Percentiles rank a stretch among this genome's conserved stretches.
Evolutionary conservation across 352 stramenopile genomes (phyloP).

Genomic region (Globisporangium solare): DNA sequence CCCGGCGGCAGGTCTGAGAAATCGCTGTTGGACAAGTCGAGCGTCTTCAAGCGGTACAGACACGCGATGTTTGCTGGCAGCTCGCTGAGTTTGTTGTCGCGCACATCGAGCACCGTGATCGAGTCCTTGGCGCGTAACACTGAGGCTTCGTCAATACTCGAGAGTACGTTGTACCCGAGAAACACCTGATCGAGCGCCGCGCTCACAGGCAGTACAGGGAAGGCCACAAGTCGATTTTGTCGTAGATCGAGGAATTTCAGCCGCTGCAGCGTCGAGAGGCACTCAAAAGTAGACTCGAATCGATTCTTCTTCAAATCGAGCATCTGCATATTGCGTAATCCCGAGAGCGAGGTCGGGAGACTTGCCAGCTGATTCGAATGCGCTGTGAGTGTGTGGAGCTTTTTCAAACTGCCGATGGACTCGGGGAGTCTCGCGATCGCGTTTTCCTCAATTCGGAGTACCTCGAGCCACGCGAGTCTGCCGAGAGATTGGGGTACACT

Average conservation of each 20-base stretch:
- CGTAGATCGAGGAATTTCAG: constrained; percentile 74
- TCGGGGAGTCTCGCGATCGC: constrained; percentile 37
- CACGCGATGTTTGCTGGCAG: constrained; percentile 53
- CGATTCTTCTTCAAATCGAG: constrained; percentile 80
- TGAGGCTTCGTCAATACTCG: constrained; percentile 47
- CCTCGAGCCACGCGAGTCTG: constrained; percentile 44
- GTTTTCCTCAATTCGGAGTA: constrained; percentile 65
- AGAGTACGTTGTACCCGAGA: constrained; percentile 69
- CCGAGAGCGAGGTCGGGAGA: constrained; percentile 40
- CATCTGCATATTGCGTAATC: constrained; percentile 49
- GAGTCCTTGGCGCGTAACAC: constrained; percentile 59
- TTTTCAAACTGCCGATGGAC: constrained; percentile 43
- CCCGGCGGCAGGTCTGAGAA: constrained; percentile 67
- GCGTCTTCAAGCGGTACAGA: constrained; percentile 67
- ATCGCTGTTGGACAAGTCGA: constrained; percentile 82
- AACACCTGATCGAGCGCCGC: constrained; percentile 69
- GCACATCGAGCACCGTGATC: constrained; percentile 70
- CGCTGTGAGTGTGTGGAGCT: constrained; percentile 54
- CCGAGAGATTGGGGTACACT: constrained; percentile 46
- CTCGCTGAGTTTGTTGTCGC: constrained; percentile 71
- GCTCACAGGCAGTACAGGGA: constrained; percentile 58
- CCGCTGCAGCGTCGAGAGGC: constrained; percentile 29
- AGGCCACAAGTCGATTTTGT: constrained; percentile 58
- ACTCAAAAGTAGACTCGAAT: constrained; percentile 38
- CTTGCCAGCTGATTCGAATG: constrained; percentile 56